Conservation (phyloP, 2,329 filamentous ascomycete species). For the Paraphaeosphaeria sporulosa region DNA sequence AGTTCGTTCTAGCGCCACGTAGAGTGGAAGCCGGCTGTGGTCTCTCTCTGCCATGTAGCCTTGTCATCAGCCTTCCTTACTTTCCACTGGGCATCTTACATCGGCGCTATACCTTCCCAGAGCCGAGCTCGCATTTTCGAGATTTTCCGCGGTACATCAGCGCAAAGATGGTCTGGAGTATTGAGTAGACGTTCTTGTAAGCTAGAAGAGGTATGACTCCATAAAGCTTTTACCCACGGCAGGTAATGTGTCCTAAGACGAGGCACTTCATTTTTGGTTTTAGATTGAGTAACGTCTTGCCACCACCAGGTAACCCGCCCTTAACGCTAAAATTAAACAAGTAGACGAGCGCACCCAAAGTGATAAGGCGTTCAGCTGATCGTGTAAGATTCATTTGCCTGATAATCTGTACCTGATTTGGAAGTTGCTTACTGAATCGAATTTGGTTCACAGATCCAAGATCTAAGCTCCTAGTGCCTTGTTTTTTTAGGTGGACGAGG, state of each 20-base stretch:
- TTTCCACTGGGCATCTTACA: conserved; percentile 14
- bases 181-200: conserved; percentile 4
- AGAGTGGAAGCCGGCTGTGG: too few species aligned
- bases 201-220: neutral
- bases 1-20: too few species aligned
- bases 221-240: conserved; percentile 8
- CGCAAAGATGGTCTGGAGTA: neutral
- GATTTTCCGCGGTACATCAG: neutral
- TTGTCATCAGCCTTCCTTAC: conserved; percentile 15
- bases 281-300: neutral
- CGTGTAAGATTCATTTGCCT: neutral
- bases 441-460: neutral
- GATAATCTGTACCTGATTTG: neutral
- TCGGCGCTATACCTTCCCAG: conserved; percentile 16
- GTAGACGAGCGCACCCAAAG: conserved; percentile 8
- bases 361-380: conserved; percentile 10
- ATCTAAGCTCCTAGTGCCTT: neutral
- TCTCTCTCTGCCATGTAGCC: conserved; percentile 10
- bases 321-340: conserved; percentile 13
- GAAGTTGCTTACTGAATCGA: neutral
- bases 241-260: conserved; percentile 7
- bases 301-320: conserved; percentile 8
- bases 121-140: conserved; percentile 9
- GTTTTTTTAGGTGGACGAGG: neutral
- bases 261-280: conserved; percentile 11